These are phyloP conservation scores for Cochlearia excelsa DNA, from an alignment of 345 rosid genomes.

Conservation along the genomic window DNA sequence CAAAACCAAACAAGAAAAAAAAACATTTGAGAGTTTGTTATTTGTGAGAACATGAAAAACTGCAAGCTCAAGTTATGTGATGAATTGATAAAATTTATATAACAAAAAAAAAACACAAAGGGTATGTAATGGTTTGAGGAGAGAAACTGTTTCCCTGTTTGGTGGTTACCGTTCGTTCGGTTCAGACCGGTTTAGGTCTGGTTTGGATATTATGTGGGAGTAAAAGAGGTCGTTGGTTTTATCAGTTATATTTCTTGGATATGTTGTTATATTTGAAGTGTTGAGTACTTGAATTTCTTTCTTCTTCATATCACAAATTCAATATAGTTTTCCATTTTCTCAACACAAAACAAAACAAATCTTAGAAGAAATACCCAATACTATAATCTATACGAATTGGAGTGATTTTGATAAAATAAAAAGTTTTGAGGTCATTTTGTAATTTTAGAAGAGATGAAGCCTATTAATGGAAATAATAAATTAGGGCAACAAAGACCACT, in stretches of 20 bases:
- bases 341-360: no score
- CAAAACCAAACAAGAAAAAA: neutral
- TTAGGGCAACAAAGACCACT: conserved; percentile 18
- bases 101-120: conserved; percentile 22
- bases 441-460: neutral
- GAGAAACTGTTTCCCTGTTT: conserved; percentile 13
- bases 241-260: neutral
- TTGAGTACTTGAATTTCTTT: neutral
- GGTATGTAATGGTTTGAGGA: conserved; percentile 38
- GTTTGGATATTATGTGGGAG: conserved; percentile 15
- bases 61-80: conserved; percentile 50
- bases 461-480: neutral
- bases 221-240: conserved; percentile 13
- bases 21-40: neutral
- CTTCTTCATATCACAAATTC: no score
- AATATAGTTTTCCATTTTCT: no score
- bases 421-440: conserved; percentile 8
- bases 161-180: conserved; percentile 13
- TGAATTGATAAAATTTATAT: conserved; percentile 27
- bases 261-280: neutral
- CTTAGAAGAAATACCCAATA: neutral
- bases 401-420: neutral
- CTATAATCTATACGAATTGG: neutral
- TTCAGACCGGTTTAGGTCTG: conserved; percentile 20
- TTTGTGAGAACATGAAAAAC: neutral